These are phyloP conservation scores for Wickerhamomyces chambardii DNA, from an alignment of 805 yeast species.

Conservation along the genomic window DNA sequence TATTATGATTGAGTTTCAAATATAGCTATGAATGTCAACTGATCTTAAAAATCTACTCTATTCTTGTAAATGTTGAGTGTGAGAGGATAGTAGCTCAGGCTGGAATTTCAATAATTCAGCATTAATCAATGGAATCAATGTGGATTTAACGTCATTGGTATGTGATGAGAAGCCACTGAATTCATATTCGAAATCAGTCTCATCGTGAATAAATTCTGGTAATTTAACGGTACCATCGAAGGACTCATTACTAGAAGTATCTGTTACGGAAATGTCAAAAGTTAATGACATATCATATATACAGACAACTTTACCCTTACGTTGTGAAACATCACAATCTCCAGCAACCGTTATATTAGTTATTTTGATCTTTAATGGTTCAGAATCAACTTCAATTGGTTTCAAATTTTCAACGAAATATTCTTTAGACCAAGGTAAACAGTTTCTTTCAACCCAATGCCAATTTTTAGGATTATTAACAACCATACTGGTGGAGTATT, in stretches of 20 bases:
- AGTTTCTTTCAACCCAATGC: constrained; percentile 71
- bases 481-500: constrained; percentile 31
- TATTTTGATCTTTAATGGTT: constrained; percentile 21
- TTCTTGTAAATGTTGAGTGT: no score
- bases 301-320: constrained; percentile 75
- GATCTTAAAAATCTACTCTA: no score
- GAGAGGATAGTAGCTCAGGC: constrained; percentile 48
- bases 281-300: constrained; percentile 57
- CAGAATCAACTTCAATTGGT: constrained; percentile 12
- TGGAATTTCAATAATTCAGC: constrained; percentile 49
- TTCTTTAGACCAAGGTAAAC: constrained; percentile 52
- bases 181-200: constrained; percentile 54
- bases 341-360: constrained; percentile 42
- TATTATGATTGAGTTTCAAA: no score
- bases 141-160: constrained; percentile 28
- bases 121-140: constrained; percentile 43
- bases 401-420: constrained; percentile 34
- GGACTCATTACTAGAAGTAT: constrained; percentile 27
- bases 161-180: constrained; percentile 33
- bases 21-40: no score
- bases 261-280: constrained; percentile 30
- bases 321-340: constrained; percentile 76
- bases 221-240: constrained; percentile 36
- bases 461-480: constrained; percentile 69
- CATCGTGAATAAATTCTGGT: constrained; percentile 74